Percentiles rank a stretch among this genome's conserved stretches.
These are phyloP conservation scores for Gnetum montanum DNA, from an alignment of 75 land plant species.

Conservation along the genomic window DNA sequence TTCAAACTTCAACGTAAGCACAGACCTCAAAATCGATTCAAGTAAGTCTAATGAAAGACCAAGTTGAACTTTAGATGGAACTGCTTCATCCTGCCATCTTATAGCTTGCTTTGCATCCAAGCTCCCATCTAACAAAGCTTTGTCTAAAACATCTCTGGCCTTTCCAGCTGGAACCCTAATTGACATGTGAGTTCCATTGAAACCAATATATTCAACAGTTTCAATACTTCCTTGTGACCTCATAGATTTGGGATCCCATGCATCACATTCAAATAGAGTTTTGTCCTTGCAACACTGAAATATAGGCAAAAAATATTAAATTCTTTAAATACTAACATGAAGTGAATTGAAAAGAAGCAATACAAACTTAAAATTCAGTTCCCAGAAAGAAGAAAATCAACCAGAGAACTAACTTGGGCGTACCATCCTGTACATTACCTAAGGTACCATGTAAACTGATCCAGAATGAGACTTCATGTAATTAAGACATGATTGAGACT, in stretches of 20 bases:
- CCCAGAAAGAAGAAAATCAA: too few species aligned
- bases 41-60: conserved; percentile 36
- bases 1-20: too few species aligned
- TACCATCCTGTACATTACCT: too few species aligned
- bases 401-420: too few species aligned
- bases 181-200: conserved; percentile 16
- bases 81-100: conserved; percentile 33
- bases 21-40: conserved; percentile 42
- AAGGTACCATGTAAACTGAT: too few species aligned
- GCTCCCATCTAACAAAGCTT: conserved; percentile 38
- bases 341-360: too few species aligned
- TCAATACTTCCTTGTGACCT: conserved; percentile 22
- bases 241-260: conserved; percentile 19
- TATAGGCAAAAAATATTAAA: neutral
- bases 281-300: conserved; percentile 33
- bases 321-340: too few species aligned
- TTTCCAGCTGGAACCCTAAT: conserved; percentile 45
- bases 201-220: conserved; percentile 27
- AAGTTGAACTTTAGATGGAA: conserved; percentile 40
- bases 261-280: conserved; percentile 33
- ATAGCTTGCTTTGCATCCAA: conserved; percentile 46
- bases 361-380: too few species aligned
- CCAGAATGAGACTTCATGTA: too few species aligned
- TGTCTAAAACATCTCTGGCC: conserved; percentile 32
- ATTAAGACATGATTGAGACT: too few species aligned